Percentiles rank a stretch among this genome's conserved stretches.
These are phyloP conservation scores for Malus fusca DNA, from an alignment of 306 rosid genomes.

Conservation along the genomic window DNA sequence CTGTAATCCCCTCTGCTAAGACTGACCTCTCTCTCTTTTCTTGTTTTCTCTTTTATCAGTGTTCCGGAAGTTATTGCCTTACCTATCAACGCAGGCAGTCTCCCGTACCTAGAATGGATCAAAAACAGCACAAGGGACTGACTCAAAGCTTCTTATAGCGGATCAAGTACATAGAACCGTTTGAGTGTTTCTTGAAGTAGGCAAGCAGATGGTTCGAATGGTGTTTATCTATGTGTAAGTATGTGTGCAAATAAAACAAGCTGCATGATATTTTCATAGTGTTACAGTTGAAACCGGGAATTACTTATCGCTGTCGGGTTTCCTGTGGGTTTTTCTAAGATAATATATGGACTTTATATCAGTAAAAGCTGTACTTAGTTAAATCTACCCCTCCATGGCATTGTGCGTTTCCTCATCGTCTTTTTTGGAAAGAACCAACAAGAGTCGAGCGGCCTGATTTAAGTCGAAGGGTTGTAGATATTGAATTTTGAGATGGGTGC, in stretches of 20 bases:
- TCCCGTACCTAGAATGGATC: constrained; percentile 72
- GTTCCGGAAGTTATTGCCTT: constrained; percentile 93
- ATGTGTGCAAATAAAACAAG: not conserved
- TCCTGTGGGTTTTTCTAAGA: not conserved
- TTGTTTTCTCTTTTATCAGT: constrained; percentile 34
- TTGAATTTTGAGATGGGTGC: too few relatives aligned
- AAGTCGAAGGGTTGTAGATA: not conserved
- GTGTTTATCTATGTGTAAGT: not conserved
- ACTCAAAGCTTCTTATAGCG: constrained; percentile 7
- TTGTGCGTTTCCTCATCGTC: not conserved
- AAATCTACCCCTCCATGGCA: not conserved
- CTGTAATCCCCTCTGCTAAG: not conserved
- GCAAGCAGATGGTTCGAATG: not conserved
- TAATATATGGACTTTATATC: too few relatives aligned
- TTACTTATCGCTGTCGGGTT: not conserved
- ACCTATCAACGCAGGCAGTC: constrained; percentile 79
- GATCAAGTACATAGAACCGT: not conserved
- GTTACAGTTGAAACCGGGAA: not conserved
- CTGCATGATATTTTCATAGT: not conserved
- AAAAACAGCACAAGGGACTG: constrained; percentile 85
- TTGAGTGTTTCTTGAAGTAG: not conserved
- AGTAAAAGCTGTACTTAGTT: too few relatives aligned
- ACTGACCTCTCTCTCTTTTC: not conserved
- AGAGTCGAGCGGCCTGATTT: not conserved
- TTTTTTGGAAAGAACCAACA: not conserved